A percentile compares a stretch with the other conserved stretches of the same genome.
Conservation (phyloP, 441 rosid genomes). For the Aleurites moluccanus region DNA sequence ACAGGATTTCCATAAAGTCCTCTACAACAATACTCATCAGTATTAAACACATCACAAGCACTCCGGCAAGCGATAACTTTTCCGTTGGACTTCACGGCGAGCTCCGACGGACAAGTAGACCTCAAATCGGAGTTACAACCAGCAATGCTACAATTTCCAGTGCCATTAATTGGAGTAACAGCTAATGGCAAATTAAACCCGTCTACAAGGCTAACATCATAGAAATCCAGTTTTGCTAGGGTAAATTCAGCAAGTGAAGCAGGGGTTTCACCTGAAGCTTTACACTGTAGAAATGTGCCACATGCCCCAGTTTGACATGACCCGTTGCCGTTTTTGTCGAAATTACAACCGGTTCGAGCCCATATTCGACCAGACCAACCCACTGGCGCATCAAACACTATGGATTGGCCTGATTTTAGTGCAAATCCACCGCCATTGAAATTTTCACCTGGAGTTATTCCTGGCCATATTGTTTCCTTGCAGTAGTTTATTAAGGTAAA, state of each 20-base stretch:
- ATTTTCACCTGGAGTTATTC: slow-evolving; percentile 65
- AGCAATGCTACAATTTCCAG: slow-evolving; percentile 64
- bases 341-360: slow-evolving; percentile 83
- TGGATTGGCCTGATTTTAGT: slow-evolving; percentile 65
- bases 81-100: slow-evolving; percentile 56
- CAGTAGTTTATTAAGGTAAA: slow-evolving; percentile 80
- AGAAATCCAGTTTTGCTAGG: slow-evolving; percentile 49
- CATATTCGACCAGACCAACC: slow-evolving; percentile 91
- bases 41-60: slow-evolving; percentile 89
- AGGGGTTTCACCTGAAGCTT: slow-evolving; percentile 62
- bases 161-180: slow-evolving; percentile 67
- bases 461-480: slow-evolving; percentile 83
- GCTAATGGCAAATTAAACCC: slow-evolving; percentile 75
- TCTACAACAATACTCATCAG: slow-evolving; percentile 87
- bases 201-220: slow-evolving; percentile 91
- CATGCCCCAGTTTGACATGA: slow-evolving; percentile 79
- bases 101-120: slow-evolving; percentile 58
- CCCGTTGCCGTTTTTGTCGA: slow-evolving; percentile 66
- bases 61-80: slow-evolving; percentile 76
- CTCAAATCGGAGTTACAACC: slow-evolving; percentile 74
- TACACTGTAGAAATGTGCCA: slow-evolving; percentile 56
- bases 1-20: slow-evolving; percentile 68
- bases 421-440: slow-evolving; percentile 72
- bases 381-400: slow-evolving; percentile 60
- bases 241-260: slow-evolving; percentile 90